Evolutionary conservation across 2,329 filamentous ascomycete species (phyloP), one percentile per base, ranked within the genome.

Genomic region (Colletotrichum costaricense): DNA sequence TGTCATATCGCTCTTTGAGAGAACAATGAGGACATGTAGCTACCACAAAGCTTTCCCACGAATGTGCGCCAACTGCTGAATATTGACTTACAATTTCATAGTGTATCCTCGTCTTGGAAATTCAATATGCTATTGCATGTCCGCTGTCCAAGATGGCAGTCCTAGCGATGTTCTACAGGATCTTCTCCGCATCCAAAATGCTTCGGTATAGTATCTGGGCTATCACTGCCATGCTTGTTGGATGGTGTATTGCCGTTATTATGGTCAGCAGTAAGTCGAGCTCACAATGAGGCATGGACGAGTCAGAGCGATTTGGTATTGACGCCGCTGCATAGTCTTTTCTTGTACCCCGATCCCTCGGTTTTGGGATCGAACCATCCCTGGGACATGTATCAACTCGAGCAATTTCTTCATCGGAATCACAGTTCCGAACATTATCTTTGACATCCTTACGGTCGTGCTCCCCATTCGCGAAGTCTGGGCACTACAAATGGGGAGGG

Each of bases 121-220:
- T 38, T n/a, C 30, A 30, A 14, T 68, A 63, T 49, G 66, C 46
- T 19, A 33, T 56, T 14, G 58, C 58, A 19, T 63, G 66, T n/a
- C 58, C 57, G 4, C 7, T 68, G 4, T 68, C 57, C 9, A 68
- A 68, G 24, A 46, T 68, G 9, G 22, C 66, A 14, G 57, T 68
- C 14, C 42, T 68, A 5, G 49, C 46, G 16, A 68, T 68, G 66
- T 68, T 55, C 42, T 56, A 63, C 22, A 46, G 58, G n/a, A 63
- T 68, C 49, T 68, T 68, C 58, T 68, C 66, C n/a, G 42, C 66
- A 14, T 68, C 66, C 2, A 63, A 56, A 22, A 28, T 22, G 11
- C 49, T 68, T 9, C 66, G 57, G 38, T 16, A 26, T 46, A 24
- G 55, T 5, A 58, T 46, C 0, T 68, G 66, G 66, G n/a, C 24